Base-by-base conservation (phyloP, 345 rosid species). In the Citrus sp. region DNA sequence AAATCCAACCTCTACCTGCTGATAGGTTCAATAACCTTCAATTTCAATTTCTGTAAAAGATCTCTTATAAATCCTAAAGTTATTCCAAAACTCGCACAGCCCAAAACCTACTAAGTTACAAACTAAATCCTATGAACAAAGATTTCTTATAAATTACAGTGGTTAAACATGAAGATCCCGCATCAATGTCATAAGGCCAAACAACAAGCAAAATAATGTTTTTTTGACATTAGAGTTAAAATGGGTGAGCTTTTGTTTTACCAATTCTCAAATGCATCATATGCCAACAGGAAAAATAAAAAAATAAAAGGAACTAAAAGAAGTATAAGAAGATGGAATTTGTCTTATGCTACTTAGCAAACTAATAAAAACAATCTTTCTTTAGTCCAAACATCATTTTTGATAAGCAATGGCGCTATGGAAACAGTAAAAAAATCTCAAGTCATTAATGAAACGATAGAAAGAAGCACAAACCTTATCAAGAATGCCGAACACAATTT, bases 401-500 rank as follows among this genome's bases (percentile, higher is more conserved):
- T 24, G 1, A 2, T 74, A 19, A 38, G 58, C 27, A n/a, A 72
- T 66, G 58, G 70, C 3, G n/a, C n/a, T 62, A 62, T 16, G 24
- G 82, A 68, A 46, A 73, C 37, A 59, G 35, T 19, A 27, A 32
- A 70, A 25, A 70, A 30, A 49, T 62, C 32, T 27, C 32, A 32
- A 25, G 49, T 75, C 8, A 68, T 9, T 69, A 80, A 61, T 7
- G 7, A 73, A 70, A 73, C 61, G 65, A 66, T 12, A 35, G 21
- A 51, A 51, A 68, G 60, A 13, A 56, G 73, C 72, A 77, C 93
- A 79, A 77, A 96, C 99, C 99, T 93, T 89, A 62, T 94, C 95
- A 85, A 97, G 99, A 83, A 97, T 89, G 82, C 90, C 98, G 84
- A 97, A 97, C 70, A 94, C 95, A 73, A 93, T 91, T 82, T 90